These are phyloP conservation scores for Penicillium hesseltinei DNA, from an alignment of 2,329 filamentous ascomycete genomes.

Conservation along the genomic window DNA sequence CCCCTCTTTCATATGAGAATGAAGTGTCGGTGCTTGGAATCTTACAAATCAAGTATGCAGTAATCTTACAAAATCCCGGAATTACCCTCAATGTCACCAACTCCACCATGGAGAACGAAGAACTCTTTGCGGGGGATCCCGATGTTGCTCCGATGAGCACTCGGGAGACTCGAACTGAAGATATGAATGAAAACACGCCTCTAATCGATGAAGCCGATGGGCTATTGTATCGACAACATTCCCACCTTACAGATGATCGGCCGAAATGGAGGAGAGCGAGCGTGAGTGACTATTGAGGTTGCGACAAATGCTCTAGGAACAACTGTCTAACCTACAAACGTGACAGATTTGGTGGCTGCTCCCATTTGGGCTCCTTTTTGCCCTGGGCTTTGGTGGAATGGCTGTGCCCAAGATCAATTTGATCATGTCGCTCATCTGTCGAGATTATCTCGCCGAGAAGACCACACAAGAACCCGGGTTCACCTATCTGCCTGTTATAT, in stretches of 20 bases:
- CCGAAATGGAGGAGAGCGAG: constrained; percentile 53
- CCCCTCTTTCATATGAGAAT: constrained; percentile 1
- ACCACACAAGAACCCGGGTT: constrained; percentile 58
- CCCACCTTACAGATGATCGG: background rate
- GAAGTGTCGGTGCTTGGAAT: background rate
- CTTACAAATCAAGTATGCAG: constrained; percentile 7
- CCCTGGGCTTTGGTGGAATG: constrained; percentile 80
- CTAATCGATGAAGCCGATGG: background rate
- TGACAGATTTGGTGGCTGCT: constrained; percentile 77
- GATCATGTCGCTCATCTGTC: constrained; percentile 79
- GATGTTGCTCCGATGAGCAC: constrained; percentile 29
- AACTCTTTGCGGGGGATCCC: constrained; percentile 32
- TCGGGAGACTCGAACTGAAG: constrained; percentile 10
- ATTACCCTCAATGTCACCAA: background rate
- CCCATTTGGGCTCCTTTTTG: constrained; percentile 75
- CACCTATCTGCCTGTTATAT: constrained; percentile 61
- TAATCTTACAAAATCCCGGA: background rate
- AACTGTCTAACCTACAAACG: constrained; percentile 8
- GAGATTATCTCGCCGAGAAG: constrained; percentile 73
- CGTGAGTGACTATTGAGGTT: constrained; percentile 35
- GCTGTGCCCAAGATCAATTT: constrained; percentile 85
- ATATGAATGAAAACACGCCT: background rate
- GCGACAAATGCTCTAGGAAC: background rate
- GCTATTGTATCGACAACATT: background rate
- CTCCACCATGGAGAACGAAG: constrained; percentile 35